phyloP scores from a whole-genome alignment of 257 asterid species.

The Coffea eugenioides region DNA sequence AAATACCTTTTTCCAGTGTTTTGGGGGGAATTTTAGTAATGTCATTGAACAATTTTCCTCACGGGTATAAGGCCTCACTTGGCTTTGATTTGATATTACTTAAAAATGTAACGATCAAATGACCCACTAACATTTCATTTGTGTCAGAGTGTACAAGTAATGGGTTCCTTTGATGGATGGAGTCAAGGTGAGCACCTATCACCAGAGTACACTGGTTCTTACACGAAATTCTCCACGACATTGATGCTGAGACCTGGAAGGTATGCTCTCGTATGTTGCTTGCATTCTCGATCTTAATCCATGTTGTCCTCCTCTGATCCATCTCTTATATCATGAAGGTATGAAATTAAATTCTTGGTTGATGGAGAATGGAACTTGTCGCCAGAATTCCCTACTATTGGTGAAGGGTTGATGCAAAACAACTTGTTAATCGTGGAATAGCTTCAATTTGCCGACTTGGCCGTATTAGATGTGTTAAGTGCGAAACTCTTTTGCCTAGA shows the following conservation, averaged over 20 bases:
- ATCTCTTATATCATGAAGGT: slow-evolving; percentile 26
- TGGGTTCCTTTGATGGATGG: slow-evolving; percentile 98
- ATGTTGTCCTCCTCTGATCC: neutral
- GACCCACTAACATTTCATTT: slow-evolving; percentile 1
- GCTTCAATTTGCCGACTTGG: slow-evolving; percentile 6
- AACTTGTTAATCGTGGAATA: slow-evolving; percentile 74
- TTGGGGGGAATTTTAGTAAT: neutral
- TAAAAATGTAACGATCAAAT: neutral
- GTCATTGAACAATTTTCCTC: neutral
- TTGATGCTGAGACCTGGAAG: slow-evolving; percentile 88
- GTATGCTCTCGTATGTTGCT: slow-evolving; percentile 29
- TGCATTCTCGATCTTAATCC: neutral
- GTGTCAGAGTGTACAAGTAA: slow-evolving; percentile 74
- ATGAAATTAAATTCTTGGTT: slow-evolving; percentile 78
- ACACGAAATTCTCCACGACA: slow-evolving; percentile 66
- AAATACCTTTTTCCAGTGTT: neutral
- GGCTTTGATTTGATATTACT: no score
- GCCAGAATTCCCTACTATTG: slow-evolving; percentile 64
- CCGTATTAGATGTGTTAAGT: neutral
- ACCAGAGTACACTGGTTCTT: slow-evolving; percentile 70
- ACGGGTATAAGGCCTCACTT: no score
- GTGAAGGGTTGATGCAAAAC: slow-evolving; percentile 78
- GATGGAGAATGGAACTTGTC: slow-evolving; percentile 87
- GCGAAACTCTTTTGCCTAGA: neutral
- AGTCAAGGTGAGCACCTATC: slow-evolving; percentile 79